Base-by-base conservation (phyloP, 768 basidiomycete species). In the Lactarius sanguifluus region DNA sequence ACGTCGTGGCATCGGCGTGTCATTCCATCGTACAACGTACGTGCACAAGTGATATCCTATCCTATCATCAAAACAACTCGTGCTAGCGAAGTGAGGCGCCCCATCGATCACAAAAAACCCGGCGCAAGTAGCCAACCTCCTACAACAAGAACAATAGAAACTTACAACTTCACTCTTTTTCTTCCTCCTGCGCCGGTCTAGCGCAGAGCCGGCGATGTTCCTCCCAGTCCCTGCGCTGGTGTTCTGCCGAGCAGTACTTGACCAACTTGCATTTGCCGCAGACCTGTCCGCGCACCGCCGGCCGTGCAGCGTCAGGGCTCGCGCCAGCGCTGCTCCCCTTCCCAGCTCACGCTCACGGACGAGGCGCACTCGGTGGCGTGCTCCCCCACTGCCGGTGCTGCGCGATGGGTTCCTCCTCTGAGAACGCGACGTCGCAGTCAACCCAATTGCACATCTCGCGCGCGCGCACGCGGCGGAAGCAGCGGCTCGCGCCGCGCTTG, bases 361-460 rank as follows among this genome's bases (percentile, higher is more conserved):
- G 59, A 62, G 43, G 58, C 52, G 34, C 64, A 47, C 61, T 69
- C 64, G 62, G 68, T 69, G 15, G 62, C 47, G 64, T 75, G 74
- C 41, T 75, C 80, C 56, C 81, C 81, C 28, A 72, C 74, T n/a
- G 65, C 80, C 80, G 63, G 77, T 15, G 41, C 16, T 18, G 41
- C 16, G 23, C 50, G 25, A 52, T 5, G 78, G 67, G 81, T 81
- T 81, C 54, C 82, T 81, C 50, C 57, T 84, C 85, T 61, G 78
- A 77, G 71, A 91, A 91, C 66, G 80, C 80, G 40, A 85, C 79
- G 67, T 84, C 79, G 72, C 90, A 91, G 70, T 90, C 89, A 62
- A 90, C 87, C 90, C 90, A 91, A 71, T 91, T 91, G 76, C 90
- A 91, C 88, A 91, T 90, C 74, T 88, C 84, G 68, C 79, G 81